Conservation (phyloP, 148 eudicot species). For the Rhododendron williamsianum region DNA sequence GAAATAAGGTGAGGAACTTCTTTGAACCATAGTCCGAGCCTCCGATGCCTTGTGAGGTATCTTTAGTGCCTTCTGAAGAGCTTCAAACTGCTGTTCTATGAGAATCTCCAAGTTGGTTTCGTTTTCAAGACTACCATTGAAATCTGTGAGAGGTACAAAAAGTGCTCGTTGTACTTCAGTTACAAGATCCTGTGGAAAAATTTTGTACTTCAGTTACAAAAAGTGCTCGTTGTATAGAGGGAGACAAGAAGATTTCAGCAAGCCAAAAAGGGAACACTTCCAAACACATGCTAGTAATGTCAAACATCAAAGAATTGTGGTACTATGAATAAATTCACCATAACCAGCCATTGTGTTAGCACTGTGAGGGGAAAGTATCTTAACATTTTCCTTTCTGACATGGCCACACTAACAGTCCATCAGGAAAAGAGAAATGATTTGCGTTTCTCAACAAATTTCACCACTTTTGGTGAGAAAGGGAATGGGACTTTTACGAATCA, state of each 20-base stretch:
- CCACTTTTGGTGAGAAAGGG: neutral
- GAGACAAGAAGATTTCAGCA: neutral
- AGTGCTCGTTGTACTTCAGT: constrained; percentile 62
- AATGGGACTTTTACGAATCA: neutral
- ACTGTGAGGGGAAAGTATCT: neutral
- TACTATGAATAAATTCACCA: neutral
- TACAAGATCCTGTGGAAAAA: constrained; percentile 51
- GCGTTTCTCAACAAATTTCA: neutral
- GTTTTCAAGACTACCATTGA: constrained; percentile 62
- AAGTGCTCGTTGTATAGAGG: constrained; percentile 26
- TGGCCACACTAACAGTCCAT: neutral
- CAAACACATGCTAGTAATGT: too few relatives aligned
- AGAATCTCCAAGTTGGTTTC: constrained; percentile 65
- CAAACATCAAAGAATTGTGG: neutral
- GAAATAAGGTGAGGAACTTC: constrained; percentile 76
- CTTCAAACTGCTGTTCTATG: constrained; percentile 76
- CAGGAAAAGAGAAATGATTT: neutral
- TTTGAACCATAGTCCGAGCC: constrained; percentile 73
- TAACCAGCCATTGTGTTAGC: neutral
- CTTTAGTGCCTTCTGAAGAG: constrained; percentile 74
- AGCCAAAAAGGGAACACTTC: neutral
- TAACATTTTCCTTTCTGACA: neutral
- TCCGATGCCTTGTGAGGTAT: constrained; percentile 73
- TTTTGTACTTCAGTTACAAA: constrained; percentile 45
- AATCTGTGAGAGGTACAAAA: constrained; percentile 42